A percentile compares a stretch with the other conserved stretches of the same genome.
Evolutionary conservation across 768 basidiomycete species (phyloP).

Genomic region (Suillus clintonianus): DNA sequence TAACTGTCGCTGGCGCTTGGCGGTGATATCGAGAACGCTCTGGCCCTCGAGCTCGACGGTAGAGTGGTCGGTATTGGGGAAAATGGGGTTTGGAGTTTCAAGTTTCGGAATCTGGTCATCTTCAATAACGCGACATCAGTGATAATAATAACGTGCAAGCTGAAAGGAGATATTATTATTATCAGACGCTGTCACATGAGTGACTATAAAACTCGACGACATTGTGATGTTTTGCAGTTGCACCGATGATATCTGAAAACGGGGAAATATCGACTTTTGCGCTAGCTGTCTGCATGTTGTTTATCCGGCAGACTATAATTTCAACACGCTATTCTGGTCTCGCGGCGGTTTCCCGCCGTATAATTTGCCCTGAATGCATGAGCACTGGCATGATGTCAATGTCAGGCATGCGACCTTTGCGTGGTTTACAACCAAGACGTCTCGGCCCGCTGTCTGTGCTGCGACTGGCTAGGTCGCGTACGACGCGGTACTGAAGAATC

Average conservation of each 20-base stretch:
- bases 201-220: too few species aligned
- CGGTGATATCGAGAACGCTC: neutral
- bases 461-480: too few species aligned
- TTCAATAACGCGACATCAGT: neutral
- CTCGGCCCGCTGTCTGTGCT: too few species aligned
- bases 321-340: too few species aligned
- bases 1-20: neutral
- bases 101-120: neutral
- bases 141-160: neutral
- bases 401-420: too few species aligned
- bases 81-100: neutral
- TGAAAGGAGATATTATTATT: neutral
- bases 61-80: neutral
- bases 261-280: neutral
- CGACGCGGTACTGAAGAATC: too few species aligned
- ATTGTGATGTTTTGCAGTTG: neutral
- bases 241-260: neutral
- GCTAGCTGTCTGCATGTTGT: neutral
- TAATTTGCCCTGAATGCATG: too few species aligned
- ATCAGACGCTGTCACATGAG: too few species aligned
- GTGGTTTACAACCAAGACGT: too few species aligned
- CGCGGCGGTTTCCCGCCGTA: too few species aligned
- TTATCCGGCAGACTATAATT: too few species aligned
- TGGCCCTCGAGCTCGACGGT: neutral
- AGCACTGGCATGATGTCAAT: too few species aligned